Conservation (phyloP, 2,329 filamentous ascomycete species). For the Cytospora piceae region DNA sequence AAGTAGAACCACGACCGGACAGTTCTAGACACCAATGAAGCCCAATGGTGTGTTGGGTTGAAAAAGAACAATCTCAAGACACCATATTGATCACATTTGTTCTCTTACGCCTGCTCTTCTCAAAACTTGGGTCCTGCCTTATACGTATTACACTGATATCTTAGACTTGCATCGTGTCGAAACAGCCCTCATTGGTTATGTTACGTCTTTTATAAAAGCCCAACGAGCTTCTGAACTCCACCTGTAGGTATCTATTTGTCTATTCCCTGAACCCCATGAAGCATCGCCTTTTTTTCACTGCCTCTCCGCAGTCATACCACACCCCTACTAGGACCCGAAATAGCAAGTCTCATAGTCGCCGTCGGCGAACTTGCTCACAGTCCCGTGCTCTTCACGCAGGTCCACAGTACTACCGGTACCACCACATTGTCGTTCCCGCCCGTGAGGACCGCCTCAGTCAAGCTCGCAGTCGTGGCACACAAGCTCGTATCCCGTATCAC, state of each 20-base stretch:
- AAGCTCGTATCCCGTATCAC: constrained; percentile 71
- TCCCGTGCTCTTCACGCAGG: constrained; percentile 74
- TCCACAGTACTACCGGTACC: constrained; percentile 90
- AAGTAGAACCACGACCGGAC: neutral
- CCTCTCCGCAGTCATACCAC: neutral
- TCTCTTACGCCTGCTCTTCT: neutral
- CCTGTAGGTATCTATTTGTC: neutral
- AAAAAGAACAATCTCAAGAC: no score
- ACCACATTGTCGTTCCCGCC: constrained; percentile 99
- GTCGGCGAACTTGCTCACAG: constrained; percentile 1
- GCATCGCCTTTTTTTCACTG: neutral
- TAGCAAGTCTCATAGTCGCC: no score
- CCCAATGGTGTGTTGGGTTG: no score
- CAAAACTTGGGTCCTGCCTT: no score
- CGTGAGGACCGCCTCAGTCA: constrained; percentile 93
- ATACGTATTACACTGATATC: neutral
- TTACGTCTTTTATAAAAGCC: neutral
- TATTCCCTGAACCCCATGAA: neutral
- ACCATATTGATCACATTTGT: no score
- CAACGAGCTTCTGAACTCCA: neutral
- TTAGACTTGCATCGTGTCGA: neutral
- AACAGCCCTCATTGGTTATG: neutral
- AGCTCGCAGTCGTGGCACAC: constrained; percentile 79
- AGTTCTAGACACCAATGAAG: no score
- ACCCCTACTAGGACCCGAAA: neutral